A percentile compares a stretch with the other conserved stretches of the same genome.
Evolutionary conservation across 805 yeast species (phyloP).

Genomic region (Candida odintsovae): DNA sequence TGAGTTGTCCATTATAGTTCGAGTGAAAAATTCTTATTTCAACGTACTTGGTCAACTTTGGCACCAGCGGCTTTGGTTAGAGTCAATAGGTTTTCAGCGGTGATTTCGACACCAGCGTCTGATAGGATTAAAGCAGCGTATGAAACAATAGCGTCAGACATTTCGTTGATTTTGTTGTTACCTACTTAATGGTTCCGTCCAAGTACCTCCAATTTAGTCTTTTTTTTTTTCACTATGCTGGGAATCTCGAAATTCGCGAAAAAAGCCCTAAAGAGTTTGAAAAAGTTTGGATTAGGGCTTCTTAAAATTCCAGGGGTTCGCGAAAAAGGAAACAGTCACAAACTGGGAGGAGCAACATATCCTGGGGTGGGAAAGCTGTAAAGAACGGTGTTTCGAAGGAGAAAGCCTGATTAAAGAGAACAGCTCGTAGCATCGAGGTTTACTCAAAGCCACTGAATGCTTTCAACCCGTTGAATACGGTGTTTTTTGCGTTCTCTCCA

Average conservation of each 20-base stretch:
- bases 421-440: too few species aligned
- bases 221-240: not conserved
- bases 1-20: not conserved
- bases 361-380: too few species aligned
- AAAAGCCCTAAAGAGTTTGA: not conserved
- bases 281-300: not conserved
- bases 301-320: not conserved
- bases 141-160: constrained; percentile 94
- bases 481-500: too few species aligned
- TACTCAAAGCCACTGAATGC: too few species aligned
- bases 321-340: not conserved
- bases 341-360: not conserved
- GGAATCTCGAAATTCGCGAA: not conserved
- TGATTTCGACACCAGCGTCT: constrained; percentile 92
- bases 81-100: constrained; percentile 72
- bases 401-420: too few species aligned
- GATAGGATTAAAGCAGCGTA: constrained; percentile 99
- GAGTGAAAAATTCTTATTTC: not conserved
- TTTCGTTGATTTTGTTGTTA: constrained; percentile 27
- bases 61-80: constrained; percentile 75
- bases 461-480: too few species aligned
- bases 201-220: not conserved
- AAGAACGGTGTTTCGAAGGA: too few species aligned
- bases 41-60: constrained; percentile 50
- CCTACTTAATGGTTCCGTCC: not conserved